Percentiles rank a stretch among this genome's conserved stretches.
Evolutionary conservation across 2,329 filamentous ascomycete species (phyloP).

Genomic region (Biscogniauxia marginata): DNA sequence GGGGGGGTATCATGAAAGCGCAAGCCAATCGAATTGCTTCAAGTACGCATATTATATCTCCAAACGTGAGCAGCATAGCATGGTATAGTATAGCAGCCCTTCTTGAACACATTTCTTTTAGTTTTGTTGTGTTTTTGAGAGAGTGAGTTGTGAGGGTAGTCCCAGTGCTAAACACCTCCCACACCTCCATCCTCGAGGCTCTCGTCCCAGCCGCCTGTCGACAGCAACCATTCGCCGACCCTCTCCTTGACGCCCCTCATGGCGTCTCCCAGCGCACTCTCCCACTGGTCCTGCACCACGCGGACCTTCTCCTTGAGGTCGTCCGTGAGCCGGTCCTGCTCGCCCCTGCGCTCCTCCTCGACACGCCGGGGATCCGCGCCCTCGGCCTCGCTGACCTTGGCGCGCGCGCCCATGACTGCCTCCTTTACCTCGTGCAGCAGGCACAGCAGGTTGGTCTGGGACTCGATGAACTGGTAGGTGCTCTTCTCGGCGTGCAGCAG

Average conservation of each 20-base stretch:
- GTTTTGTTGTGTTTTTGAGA: too few relatives aligned
- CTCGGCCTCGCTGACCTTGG: conserved; percentile 67
- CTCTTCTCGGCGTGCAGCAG: conserved; percentile 87
- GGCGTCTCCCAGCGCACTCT: conserved; percentile 76
- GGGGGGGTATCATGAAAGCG: too few relatives aligned
- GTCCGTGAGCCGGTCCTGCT: conserved; percentile 71
- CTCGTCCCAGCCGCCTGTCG: conserved; percentile 88
- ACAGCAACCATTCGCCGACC: conserved; percentile 70
- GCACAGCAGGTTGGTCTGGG: conserved; percentile 86
- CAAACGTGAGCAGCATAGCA: too few relatives aligned
- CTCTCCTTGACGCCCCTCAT: conserved; percentile 71
- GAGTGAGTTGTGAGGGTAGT: too few relatives aligned
- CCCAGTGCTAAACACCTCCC: conserved; percentile 45
- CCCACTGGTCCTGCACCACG: conserved; percentile 89
- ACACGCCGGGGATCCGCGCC: conserved; percentile 46
- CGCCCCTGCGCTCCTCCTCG: conserved; percentile 59
- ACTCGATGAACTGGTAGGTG: conserved; percentile 95
- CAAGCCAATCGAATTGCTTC: too few relatives aligned
- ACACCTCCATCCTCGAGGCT: conserved; percentile 59
- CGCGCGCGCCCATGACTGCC: conserved; percentile 60
- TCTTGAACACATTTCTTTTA: too few relatives aligned
- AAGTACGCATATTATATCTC: too few relatives aligned
- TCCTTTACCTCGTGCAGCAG: conserved; percentile 88
- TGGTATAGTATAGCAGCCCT: too few relatives aligned
- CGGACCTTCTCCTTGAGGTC: conserved; percentile 93